phyloP scores from a whole-genome alignment of 140 eudicot species.

The Oenanthe javanica region DNA sequence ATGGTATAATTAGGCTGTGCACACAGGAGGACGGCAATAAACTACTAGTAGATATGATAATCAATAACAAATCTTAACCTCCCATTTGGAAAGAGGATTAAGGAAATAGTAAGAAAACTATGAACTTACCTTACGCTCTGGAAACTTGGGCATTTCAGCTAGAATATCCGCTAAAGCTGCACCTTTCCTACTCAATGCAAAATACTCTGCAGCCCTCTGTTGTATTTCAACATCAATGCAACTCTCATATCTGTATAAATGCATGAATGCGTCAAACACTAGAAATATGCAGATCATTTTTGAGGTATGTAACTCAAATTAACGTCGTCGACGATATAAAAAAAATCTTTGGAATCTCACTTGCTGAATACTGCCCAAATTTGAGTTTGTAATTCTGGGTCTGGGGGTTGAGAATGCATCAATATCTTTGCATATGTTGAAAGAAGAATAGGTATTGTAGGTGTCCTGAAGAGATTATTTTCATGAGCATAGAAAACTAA shows the following conservation, averaged over 20 bases:
- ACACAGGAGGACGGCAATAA: background rate
- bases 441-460: constrained; percentile 84
- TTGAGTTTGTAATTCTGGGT: constrained; percentile 77
- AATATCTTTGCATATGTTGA: constrained; percentile 92
- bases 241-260: constrained; percentile 72
- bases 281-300: background rate
- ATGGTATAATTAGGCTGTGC: constrained; percentile 10
- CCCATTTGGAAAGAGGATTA: background rate
- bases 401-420: constrained; percentile 91
- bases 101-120: background rate
- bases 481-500: constrained; percentile 7
- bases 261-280: constrained; percentile 6
- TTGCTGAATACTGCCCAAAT: constrained; percentile 82
- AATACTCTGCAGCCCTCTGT: constrained; percentile 91
- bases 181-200: constrained; percentile 83
- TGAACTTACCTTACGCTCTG: constrained; percentile 76
- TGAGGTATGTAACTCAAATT: background rate
- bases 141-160: constrained; percentile 99
- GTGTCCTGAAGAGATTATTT: constrained; percentile 49
- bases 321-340: background rate
- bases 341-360: constrained; percentile 33
- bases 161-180: constrained; percentile 79
- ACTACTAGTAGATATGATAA: background rate
- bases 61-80: background rate
- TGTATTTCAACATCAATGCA: constrained; percentile 97